Base-by-base conservation (phyloP, 1,139 yeast species). In the Hansenula lynferdii region DNA sequence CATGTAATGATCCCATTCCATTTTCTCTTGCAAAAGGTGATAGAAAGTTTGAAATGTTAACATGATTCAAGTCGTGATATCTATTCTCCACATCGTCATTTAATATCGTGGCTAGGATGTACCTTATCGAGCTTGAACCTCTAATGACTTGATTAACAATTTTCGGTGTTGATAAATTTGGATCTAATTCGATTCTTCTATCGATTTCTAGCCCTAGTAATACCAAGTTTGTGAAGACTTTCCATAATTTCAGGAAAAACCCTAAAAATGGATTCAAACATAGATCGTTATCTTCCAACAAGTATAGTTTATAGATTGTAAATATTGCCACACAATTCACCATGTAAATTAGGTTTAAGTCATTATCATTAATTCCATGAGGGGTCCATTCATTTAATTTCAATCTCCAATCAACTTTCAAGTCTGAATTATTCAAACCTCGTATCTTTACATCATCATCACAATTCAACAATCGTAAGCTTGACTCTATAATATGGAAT, bases 41-140 rank as follows among this genome's bases (percentile, higher is more conserved):
- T 62, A 77, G 65, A 48, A 79, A 77, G 35, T 75, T 70, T 25
- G 71, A 56, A 14, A 80, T 60, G 3, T 83, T 64, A 47, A 76
- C 77, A 44, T 75, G 76, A 36, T 68, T 61, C 23, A 78, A 62
- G 50, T 80, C 89, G 46, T 75, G 77, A 10, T 51, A 52, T 41
- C 72, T 58, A 17, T 53, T 54, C 0, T 53, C 57, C 11, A 62
- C 53, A 26, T 64, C 68, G 31, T 64, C 62, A 53, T 82, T 81
- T 35, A 84, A 56, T 15, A 79, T 66, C 47, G 80, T 67, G 0
- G 87, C 84, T 8, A 80, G 58, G 0, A 80, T 74, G 33, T 76
- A 70, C 26, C 94, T 59, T 18, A 82, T 61, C 0, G 87, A 78
- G 23, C 85, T 67, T 0, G 82, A 65, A 1, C 90, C 90, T 45